Percentiles rank a stretch among this genome's conserved stretches.
Conservation (phyloP, 1,139 yeast genomes). For the Petasospora fabianii region DNA sequence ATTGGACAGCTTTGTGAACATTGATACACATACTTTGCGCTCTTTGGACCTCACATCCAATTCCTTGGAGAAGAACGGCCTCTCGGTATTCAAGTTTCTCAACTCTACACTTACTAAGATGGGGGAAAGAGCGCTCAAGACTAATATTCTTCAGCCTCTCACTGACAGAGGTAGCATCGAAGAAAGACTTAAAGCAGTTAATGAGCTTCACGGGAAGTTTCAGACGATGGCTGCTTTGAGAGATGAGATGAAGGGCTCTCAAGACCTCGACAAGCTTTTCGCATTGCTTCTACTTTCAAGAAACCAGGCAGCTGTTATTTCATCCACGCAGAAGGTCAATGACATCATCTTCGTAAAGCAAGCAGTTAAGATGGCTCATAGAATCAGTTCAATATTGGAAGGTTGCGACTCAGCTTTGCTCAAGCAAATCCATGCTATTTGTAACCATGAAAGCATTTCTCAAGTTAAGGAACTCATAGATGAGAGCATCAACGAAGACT, state of each 20-base stretch:
- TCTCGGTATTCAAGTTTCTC: constrained; percentile 35
- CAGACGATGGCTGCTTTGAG: constrained; percentile 25
- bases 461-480: constrained; percentile 30
- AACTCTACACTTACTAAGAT: constrained; percentile 41
- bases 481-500: constrained; percentile 37
- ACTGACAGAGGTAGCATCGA: constrained; percentile 34
- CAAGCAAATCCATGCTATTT: constrained; percentile 31
- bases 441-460: constrained; percentile 27
- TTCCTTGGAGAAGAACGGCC: constrained; percentile 27
- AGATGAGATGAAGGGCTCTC: constrained; percentile 28
- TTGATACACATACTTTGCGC: constrained; percentile 36
- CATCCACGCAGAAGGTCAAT: constrained; percentile 35
- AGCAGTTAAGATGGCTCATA: constrained; percentile 25
- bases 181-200: constrained; percentile 35
- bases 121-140: constrained; percentile 41
- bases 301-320: constrained; percentile 11
- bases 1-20: constrained; percentile 40
- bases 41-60: constrained; percentile 38
- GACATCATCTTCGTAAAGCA: constrained; percentile 37
- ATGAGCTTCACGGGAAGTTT: constrained; percentile 30
- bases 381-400: constrained; percentile 22
- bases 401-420: constrained; percentile 23
- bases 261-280: constrained; percentile 38
- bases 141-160: constrained; percentile 42
- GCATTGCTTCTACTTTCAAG: constrained; percentile 29